Conservation (phyloP, 352 stramenopile genomes). For the Phytopythium kandeliae region DNA sequence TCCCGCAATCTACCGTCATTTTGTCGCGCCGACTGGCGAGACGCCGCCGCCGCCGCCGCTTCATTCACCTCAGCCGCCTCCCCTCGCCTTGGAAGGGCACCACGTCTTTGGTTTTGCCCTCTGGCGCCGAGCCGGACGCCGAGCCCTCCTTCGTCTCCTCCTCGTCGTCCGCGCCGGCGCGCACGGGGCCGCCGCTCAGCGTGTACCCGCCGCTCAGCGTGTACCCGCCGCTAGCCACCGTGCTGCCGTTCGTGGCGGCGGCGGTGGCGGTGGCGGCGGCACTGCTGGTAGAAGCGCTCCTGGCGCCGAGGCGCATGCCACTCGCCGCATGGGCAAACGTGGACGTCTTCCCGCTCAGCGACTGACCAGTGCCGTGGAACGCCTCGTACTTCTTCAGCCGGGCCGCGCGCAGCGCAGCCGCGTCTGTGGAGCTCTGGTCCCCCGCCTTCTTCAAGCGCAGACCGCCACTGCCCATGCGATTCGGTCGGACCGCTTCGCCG, state of each 20-base stretch:
- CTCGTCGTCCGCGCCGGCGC: conserved; percentile 13
- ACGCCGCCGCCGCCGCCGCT: neutral
- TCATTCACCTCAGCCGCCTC: conserved; percentile 47
- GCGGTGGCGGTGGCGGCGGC: conserved; percentile 8
- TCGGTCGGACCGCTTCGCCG: conserved; percentile 18
- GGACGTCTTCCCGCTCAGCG: conserved; percentile 52
- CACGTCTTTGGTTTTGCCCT: conserved; percentile 22
- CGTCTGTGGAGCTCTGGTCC: conserved; percentile 51
- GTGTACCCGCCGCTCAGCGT: conserved; percentile 13
- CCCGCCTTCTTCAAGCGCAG: conserved; percentile 70
- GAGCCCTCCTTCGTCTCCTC: conserved; percentile 39
- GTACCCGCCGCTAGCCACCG: conserved; percentile 5
- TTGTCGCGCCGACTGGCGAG: neutral
- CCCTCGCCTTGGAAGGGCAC: conserved; percentile 68
- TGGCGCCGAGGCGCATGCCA: conserved; percentile 19
- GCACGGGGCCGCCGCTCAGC: conserved; percentile 24
- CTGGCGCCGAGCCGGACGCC: conserved; percentile 18
- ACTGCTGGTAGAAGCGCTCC: neutral
- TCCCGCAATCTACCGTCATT: neutral
- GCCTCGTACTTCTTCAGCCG: conserved; percentile 79
- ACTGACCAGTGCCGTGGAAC: conserved; percentile 78
- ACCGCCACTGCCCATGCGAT: conserved; percentile 36
- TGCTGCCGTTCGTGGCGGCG: conserved; percentile 4
- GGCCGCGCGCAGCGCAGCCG: conserved; percentile 55
- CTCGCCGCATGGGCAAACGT: conserved; percentile 14